These are phyloP conservation scores for Globisporangium barbulae DNA, from an alignment of 352 stramenopile genomes.

Conservation along the genomic window DNA sequence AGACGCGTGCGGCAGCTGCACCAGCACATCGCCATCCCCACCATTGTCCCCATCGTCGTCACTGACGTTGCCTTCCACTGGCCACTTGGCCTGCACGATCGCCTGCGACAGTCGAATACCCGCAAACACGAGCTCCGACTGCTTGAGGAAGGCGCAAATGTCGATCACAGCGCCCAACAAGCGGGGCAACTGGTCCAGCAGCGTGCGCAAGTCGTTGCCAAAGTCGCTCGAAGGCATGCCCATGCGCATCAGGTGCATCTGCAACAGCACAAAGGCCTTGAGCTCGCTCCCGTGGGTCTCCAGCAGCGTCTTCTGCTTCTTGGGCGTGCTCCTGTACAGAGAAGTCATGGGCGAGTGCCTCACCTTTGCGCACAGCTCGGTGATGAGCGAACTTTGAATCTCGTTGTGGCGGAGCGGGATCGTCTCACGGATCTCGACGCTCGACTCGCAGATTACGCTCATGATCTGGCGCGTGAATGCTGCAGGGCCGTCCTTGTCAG, in stretches of 20 bases:
- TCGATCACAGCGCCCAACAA: constrained; percentile 94
- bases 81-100: constrained; percentile 56
- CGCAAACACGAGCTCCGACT: constrained; percentile 45
- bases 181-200: constrained; percentile 95
- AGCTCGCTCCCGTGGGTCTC: constrained; percentile 77
- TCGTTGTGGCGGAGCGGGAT: constrained; percentile 98
- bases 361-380: constrained; percentile 53
- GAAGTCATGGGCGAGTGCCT: constrained; percentile 55
- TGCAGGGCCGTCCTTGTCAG: constrained; percentile 16
- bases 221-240: constrained; percentile 98
- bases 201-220: constrained; percentile 94
- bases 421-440: constrained; percentile 93
- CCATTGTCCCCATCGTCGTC: neutral
- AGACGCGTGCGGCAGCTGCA: constrained; percentile 46
- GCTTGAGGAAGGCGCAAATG: constrained; percentile 67
- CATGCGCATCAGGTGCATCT: constrained; percentile 92
- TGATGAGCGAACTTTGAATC: constrained; percentile 78
- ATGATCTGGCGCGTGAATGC: constrained; percentile 32
- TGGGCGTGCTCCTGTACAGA: constrained; percentile 39
- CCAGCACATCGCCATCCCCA: constrained; percentile 21
- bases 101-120: constrained; percentile 54
- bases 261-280: constrained; percentile 90
- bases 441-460: constrained; percentile 58
- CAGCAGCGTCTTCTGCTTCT: constrained; percentile 54
- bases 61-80: constrained; percentile 14